Base-by-base conservation (phyloP, 257 asterid species). In the Ophiorrhiza pumila region DNA sequence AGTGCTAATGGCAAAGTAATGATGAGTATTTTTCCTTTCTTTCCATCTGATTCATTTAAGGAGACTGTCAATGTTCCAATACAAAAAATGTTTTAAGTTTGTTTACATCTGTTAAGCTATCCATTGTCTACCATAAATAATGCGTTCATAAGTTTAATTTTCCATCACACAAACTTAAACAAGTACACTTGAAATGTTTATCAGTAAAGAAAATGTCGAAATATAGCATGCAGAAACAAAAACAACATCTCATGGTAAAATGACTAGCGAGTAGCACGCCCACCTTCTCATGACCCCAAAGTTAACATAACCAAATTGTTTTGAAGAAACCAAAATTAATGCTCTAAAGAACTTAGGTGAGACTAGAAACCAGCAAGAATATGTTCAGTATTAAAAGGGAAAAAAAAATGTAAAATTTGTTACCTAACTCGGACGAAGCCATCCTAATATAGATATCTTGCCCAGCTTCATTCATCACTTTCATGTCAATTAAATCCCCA, bases 371-470 rank as follows among this genome's bases (percentile, higher is more conserved):
- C 43, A 35, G 6, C 2, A 10, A 55, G 61, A 55, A 9, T 0
- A 55, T 5, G 60, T 55, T 7, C 31, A 55, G 22, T 10, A 43
- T 25, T 18, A 17, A 15, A 34, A 9, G 37, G 49, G 31, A 46
- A 62, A 8, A 20, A 22, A 37, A 46, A 8, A 62, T 35, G 43
- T 32, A 1, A 34, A 64, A 17, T 39, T 53, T 20, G 34, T 60
- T 72, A 73, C 74, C 79, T 0, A 74, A 50, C 29, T 77, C 84
- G 6, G 85, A 71, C 58, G 75, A 52, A 46, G 80, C 74, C 74
- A 81, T 20, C 42, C 82, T 79, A 41, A 81, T 75, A 66, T 71
- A 71, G n/a, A 81, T 68, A 60, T 78, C 82, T 63, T 39, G 70
- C 15, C 74, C 79, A 65, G 39, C 68, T 2, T 20, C 52, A 20